Evolutionary conservation across 2,329 filamentous ascomycete species (phyloP).

Genomic region (Thelonectria discophora): DNA sequence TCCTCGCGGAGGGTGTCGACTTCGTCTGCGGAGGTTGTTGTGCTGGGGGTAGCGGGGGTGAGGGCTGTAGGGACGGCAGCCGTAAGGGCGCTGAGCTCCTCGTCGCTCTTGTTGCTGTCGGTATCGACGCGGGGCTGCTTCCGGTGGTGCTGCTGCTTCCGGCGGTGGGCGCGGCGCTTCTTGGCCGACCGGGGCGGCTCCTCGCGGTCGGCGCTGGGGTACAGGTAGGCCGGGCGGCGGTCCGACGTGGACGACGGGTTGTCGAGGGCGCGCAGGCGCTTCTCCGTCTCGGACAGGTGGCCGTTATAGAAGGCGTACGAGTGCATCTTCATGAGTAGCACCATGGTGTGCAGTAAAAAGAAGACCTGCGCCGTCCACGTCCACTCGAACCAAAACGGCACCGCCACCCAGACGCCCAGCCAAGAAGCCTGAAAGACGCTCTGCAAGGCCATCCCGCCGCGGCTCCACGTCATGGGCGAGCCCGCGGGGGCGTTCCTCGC

Average conservation of each 20-base stretch:
- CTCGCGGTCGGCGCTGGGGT: slow-evolving; percentile 66
- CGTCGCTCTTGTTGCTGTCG: slow-evolving; percentile 38
- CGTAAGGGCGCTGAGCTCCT: slow-evolving; percentile 38
- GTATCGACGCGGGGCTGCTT: slow-evolving; percentile 21
- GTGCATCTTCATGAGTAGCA: slow-evolving; percentile 98
- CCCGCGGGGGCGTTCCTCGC: slow-evolving; percentile 64
- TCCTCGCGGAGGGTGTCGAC: slow-evolving; percentile 81
- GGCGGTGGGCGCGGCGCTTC: slow-evolving; percentile 34
- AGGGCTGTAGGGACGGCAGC: slow-evolving; percentile 3
- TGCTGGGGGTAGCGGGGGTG: slow-evolving; percentile 34
- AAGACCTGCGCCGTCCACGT: slow-evolving; percentile 98
- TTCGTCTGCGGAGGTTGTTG: slow-evolving; percentile 52
- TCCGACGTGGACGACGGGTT: slow-evolving; percentile 69
- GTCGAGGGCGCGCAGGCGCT: slow-evolving; percentile 82
- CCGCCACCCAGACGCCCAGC: slow-evolving; percentile 83
- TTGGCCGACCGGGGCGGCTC: slow-evolving; percentile 30
- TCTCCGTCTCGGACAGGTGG: slow-evolving; percentile 87
- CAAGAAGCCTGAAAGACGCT: slow-evolving; percentile 82
- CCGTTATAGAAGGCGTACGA: slow-evolving; percentile 99
- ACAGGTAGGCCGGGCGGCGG: slow-evolving; percentile 77
- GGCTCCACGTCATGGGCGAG: slow-evolving; percentile 73
- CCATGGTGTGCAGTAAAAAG: slow-evolving; percentile 88
- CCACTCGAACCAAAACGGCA: slow-evolving; percentile 89
- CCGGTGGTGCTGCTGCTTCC: slow-evolving; percentile 25
- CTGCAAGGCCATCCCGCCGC: slow-evolving; percentile 82